These are phyloP conservation scores for Coprinellus micaceus DNA, from an alignment of 768 basidiomycete genomes.

Conservation along the genomic window DNA sequence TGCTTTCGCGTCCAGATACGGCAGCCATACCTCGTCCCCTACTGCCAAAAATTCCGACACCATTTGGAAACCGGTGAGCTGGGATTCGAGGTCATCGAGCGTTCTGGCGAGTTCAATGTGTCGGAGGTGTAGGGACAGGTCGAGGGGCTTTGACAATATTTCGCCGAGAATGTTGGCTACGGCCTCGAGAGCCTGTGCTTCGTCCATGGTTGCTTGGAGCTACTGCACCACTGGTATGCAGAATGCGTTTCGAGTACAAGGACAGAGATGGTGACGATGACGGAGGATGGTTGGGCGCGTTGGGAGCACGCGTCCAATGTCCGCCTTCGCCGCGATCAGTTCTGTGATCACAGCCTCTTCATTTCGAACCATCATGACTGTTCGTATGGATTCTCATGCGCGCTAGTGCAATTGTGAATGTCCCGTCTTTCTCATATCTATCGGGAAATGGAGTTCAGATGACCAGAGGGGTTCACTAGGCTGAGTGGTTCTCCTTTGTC, in stretches of 20 bases:
- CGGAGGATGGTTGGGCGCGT: slow-evolving; percentile 11
- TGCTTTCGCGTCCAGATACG: slow-evolving; percentile 55
- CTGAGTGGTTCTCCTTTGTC: background rate
- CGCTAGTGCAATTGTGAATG: no score
- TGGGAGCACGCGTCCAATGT: background rate
- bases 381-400: background rate
- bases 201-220: slow-evolving; percentile 43
- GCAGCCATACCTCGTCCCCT: slow-evolving; percentile 72
- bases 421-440: background rate
- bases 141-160: slow-evolving; percentile 56
- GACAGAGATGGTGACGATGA: background rate
- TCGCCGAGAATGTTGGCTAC: slow-evolving; percentile 56
- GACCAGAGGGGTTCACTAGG: background rate
- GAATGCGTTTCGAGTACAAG: slow-evolving; percentile 2
- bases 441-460: background rate
- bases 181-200: slow-evolving; percentile 59
- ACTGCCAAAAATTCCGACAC: slow-evolving; percentile 58
- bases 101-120: slow-evolving; percentile 62
- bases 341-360: background rate
- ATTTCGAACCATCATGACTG: slow-evolving; percentile 2
- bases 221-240: background rate
- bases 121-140: slow-evolving; percentile 60
- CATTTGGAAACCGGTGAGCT: slow-evolving; percentile 66
- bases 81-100: slow-evolving; percentile 53
- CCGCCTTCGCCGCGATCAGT: background rate